Evolutionary conservation across 2,329 filamentous ascomycete genomes (phyloP).

Genomic region (Rutstroemia sydowiana): DNA sequence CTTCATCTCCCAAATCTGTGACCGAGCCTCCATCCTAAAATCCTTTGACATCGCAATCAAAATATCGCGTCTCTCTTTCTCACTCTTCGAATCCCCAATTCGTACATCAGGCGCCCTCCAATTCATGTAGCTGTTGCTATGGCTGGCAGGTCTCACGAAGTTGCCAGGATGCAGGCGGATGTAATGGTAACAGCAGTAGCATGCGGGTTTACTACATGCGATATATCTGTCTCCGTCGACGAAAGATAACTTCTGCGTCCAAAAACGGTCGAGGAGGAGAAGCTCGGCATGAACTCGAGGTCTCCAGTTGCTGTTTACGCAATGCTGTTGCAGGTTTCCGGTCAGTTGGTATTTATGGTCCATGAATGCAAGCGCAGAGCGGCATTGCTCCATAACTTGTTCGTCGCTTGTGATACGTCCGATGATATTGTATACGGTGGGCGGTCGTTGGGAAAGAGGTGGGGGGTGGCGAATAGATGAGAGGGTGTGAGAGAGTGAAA

Average conservation of each 20-base stretch:
- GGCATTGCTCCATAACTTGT: constrained; percentile 74
- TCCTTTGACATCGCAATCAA: constrained; percentile 4
- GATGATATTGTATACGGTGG: not conserved
- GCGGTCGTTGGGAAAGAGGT: not conserved
- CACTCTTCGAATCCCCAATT: not conserved
- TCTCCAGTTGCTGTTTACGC: constrained; percentile 23
- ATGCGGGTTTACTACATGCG: constrained; percentile 45
- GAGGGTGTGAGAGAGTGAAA: constrained; percentile 17
- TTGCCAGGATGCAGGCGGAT: constrained; percentile 35
- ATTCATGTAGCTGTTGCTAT: constrained; percentile 35
- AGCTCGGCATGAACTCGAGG: constrained; percentile 39
- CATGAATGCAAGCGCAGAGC: constrained; percentile 73
- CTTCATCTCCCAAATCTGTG: constrained; percentile 4
- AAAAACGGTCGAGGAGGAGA: constrained; percentile 41
- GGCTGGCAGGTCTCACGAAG: constrained; percentile 24
- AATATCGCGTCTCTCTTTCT: not conserved
- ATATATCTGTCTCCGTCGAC: constrained; percentile 37
- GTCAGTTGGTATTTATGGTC: constrained; percentile 7
- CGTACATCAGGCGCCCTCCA: constrained; percentile 33
- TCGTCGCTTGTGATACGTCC: not conserved
- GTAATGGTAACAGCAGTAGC: constrained; percentile 42
- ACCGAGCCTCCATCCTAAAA: not conserved
- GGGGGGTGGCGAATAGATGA: not conserved
- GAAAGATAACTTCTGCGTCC: constrained; percentile 29
- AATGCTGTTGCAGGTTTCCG: constrained; percentile 23